Percentiles rank a stretch among this genome's conserved stretches.
phyloP scores from a whole-genome alignment of 192 early-diverging fungal genomes.

The Backusella parvicylindrica region DNA sequence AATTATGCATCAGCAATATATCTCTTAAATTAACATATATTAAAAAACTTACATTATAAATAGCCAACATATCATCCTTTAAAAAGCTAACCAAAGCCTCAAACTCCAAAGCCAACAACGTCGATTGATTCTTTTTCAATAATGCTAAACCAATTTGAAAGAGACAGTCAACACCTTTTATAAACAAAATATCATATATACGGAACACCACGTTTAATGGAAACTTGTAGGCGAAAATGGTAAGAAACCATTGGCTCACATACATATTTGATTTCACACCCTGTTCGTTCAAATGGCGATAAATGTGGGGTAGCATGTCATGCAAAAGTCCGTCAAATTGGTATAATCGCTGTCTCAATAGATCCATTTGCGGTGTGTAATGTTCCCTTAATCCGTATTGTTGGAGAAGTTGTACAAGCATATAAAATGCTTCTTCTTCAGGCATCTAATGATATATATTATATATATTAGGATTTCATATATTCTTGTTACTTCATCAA shows the following conservation, averaged over 20 bases:
- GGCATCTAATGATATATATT: slow-evolving; percentile 71
- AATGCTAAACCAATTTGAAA: slow-evolving; percentile 63
- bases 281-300: slow-evolving; percentile 74
- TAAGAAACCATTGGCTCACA: slow-evolving; percentile 98
- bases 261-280: slow-evolving; percentile 91
- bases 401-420: slow-evolving; percentile 87
- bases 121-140: slow-evolving; percentile 9
- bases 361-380: slow-evolving; percentile 85
- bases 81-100: neutral
- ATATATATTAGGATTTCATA: too few relatives aligned
- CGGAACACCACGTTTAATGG: slow-evolving; percentile 86
- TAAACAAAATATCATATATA: slow-evolving; percentile 89
- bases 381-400: slow-evolving; percentile 82
- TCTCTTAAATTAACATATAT: too few relatives aligned
- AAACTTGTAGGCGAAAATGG: slow-evolving; percentile 96
- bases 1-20: too few relatives aligned
- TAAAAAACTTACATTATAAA: neutral
- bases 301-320: slow-evolving; percentile 75
- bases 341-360: slow-evolving; percentile 78
- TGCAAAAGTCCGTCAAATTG: slow-evolving; percentile 88
- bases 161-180: slow-evolving; percentile 87
- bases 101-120: neutral
- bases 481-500: too few relatives aligned
- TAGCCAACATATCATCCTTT: slow-evolving; percentile 9
- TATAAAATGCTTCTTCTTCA: slow-evolving; percentile 94